phyloP scores from a whole-genome alignment of 805 yeast genomes.

The Teunomyces cretensis region DNA sequence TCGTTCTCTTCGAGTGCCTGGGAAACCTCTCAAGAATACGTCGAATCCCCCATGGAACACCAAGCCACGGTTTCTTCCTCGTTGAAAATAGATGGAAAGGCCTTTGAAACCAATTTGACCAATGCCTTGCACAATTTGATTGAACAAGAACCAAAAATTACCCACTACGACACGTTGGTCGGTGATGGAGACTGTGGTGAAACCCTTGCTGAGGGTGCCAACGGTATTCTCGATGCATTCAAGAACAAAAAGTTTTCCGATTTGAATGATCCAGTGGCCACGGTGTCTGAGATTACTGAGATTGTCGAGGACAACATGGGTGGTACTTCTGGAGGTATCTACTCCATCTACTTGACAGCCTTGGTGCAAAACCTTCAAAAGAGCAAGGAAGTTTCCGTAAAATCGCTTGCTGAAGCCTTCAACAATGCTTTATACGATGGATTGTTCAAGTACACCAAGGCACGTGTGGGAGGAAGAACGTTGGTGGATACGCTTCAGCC shows the following conservation, averaged over 20 bases:
- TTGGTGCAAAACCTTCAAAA: slow-evolving; percentile 52
- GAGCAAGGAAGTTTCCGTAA: slow-evolving; percentile 30
- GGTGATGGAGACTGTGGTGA: slow-evolving; percentile 99
- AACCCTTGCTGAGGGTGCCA: slow-evolving; percentile 80
- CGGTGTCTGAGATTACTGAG: slow-evolving; percentile 73
- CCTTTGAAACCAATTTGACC: slow-evolving; percentile 52
- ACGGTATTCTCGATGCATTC: slow-evolving; percentile 61
- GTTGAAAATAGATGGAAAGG: slow-evolving; percentile 33
- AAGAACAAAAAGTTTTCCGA: slow-evolving; percentile 18
- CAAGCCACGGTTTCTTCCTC: slow-evolving; percentile 23
- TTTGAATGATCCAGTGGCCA: slow-evolving; percentile 51
- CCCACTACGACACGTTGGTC: slow-evolving; percentile 80
- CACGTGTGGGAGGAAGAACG: slow-evolving; percentile 86
- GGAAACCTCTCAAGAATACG: slow-evolving; percentile 24
- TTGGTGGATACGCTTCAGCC: slow-evolving; percentile 88
- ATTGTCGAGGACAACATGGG: slow-evolving; percentile 92
- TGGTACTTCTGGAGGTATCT: slow-evolving; percentile 93
- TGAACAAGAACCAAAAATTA: slow-evolving; percentile 70
- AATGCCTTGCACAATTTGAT: slow-evolving; percentile 37
- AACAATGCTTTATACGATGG: slow-evolving; percentile 62
- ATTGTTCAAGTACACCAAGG: slow-evolving; percentile 81
- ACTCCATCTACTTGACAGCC: slow-evolving; percentile 81
- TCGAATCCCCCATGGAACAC: slow-evolving; percentile 30
- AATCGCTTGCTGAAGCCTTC: slow-evolving; percentile 49
- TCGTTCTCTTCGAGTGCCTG: slow-evolving; percentile 30